Evolutionary conservation across 768 basidiomycete genomes (phyloP).

Genomic region (Tylopilus subfusipes): DNA sequence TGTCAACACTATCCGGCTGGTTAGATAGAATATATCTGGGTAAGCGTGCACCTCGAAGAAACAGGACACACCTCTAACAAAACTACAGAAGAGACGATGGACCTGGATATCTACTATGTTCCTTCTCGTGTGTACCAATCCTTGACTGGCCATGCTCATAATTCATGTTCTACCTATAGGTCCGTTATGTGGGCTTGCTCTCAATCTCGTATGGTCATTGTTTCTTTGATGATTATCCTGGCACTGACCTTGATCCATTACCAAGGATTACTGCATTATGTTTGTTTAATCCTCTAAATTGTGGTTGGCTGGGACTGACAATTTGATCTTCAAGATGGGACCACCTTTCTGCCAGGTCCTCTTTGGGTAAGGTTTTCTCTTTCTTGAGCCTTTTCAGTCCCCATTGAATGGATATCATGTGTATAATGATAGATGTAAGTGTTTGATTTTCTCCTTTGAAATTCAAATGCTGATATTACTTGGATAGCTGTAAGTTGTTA

Average conservation of each 20-base stretch:
- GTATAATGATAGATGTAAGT: slow-evolving; percentile 13
- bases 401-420: too few species aligned
- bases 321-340: neutral
- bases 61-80: neutral
- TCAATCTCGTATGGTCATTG: neutral
- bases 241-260: neutral
- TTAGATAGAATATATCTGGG: slow-evolving; percentile 11
- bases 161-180: neutral
- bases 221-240: neutral
- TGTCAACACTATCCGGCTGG: neutral
- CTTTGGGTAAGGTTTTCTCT: neutral
- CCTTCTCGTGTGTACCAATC: neutral
- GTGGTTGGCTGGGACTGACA: neutral
- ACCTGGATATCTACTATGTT: slow-evolving; percentile 5
- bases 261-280: neutral
- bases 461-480: neutral
- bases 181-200: slow-evolving; percentile 7
- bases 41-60: neutral
- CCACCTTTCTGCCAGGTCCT: slow-evolving; percentile 3
- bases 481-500: neutral
- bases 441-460: neutral
- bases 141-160: neutral
- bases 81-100: slow-evolving; percentile 3
- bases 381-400: too few species aligned
- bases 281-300: neutral